Conservation (phyloP, 169 alveolate genomes). For the Plasmodium sp. region DNA sequence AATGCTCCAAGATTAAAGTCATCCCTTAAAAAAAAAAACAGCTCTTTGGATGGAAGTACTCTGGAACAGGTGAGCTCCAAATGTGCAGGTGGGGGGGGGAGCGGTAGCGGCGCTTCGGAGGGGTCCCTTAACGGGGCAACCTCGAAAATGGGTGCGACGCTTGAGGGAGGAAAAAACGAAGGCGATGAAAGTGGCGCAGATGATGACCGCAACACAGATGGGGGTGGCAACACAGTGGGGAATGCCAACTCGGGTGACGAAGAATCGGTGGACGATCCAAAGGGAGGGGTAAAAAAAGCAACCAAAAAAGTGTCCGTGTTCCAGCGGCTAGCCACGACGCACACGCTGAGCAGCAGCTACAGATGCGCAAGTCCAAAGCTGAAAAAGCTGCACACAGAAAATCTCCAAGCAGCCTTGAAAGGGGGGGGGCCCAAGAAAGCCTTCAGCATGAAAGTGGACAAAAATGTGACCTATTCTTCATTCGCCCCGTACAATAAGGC, state of each 20-base stretch:
- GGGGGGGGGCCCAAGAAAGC: conserved; percentile 15
- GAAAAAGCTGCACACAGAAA: conserved; percentile 36
- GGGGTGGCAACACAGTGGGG: not conserved
- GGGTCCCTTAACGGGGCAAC: not conserved
- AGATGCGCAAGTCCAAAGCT: not conserved
- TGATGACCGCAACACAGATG: not conserved
- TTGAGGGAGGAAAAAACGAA: not conserved
- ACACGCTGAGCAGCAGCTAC: not conserved
- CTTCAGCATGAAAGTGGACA: conserved; percentile 30
- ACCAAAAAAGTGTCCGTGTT: conserved; percentile 10
- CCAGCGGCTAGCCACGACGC: conserved; percentile 6
- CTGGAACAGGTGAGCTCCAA: not conserved
- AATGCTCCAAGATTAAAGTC: not conserved
- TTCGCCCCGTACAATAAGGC: conserved; percentile 36
- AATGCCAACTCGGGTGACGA: not conserved
- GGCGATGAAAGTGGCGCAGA: conserved; percentile 8
- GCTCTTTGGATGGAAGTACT: not conserved
- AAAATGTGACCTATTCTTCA: conserved; percentile 16
- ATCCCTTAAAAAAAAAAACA: conserved; percentile 3
- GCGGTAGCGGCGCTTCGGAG: not conserved
- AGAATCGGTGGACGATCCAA: not conserved
- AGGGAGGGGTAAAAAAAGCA: not conserved
- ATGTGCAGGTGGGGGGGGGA: not conserved
- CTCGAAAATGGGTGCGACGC: not conserved
- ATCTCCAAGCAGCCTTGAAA: not conserved